phyloP scores from a whole-genome alignment of 345 rosid species.

The Rhizophora apiculata region DNA sequence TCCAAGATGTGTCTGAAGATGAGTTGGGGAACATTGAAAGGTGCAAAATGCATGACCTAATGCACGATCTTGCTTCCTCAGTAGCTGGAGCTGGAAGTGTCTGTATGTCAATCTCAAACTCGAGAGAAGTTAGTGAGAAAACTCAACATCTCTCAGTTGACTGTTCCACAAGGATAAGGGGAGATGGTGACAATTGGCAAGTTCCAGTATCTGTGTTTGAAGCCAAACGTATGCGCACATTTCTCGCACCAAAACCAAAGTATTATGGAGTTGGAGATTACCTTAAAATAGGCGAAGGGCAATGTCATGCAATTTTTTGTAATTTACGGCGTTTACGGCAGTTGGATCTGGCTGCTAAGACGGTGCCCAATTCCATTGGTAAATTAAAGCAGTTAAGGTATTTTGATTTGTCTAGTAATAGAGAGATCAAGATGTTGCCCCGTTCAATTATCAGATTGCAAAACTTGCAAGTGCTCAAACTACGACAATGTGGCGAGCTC shows the following conservation, averaged over 20 bases:
- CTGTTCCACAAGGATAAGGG: no score
- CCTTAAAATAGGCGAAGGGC: not conserved
- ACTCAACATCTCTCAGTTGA: conserved; percentile 8
- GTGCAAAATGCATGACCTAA: conserved; percentile 27
- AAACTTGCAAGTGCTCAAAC: conserved; percentile 14
- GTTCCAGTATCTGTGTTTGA: not conserved
- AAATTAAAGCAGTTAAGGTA: conserved; percentile 22
- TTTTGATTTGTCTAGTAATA: not conserved
- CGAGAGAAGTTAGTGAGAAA: rapidly evolving
- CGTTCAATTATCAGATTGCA: conserved; percentile 9
- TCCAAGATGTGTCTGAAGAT: conserved; percentile 18
- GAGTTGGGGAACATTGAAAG: rapidly evolving
- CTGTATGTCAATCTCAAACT: rapidly evolving
- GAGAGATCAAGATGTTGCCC: not conserved
- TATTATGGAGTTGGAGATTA: no score
- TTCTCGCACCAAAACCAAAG: not conserved
- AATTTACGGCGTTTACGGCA: conserved; percentile 11
- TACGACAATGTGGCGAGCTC: not conserved
- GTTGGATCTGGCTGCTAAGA: conserved; percentile 11
- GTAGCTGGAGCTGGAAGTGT: not conserved
- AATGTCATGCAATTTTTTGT: conserved; percentile 3
- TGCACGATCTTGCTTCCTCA: conserved; percentile 16
- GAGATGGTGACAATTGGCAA: not conserved
- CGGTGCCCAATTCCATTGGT: conserved; percentile 10
- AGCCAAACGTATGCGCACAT: conserved; percentile 6